Evolutionary conservation across 148 eudicot species (phyloP).

Genomic region (Oxyria digyna): DNA sequence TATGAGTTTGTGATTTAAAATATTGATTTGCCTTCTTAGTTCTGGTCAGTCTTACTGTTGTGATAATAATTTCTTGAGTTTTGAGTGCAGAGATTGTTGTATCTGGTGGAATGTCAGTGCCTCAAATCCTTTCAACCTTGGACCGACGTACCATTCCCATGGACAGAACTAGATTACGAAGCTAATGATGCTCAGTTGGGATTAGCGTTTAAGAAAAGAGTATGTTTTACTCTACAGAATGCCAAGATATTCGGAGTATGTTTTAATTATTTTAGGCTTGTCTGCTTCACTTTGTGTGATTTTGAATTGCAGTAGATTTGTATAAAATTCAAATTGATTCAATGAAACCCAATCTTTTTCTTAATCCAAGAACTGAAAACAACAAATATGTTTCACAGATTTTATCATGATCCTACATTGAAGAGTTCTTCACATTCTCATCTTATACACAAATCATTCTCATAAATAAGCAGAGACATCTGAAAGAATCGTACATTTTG

Average conservation of each 20-base stretch:
- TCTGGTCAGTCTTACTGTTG: not conserved
- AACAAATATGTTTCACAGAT: not conserved
- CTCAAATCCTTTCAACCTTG: conserved; percentile 68
- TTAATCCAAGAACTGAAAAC: not conserved
- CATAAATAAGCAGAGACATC: not conserved
- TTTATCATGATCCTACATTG: not conserved
- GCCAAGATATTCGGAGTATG: not conserved
- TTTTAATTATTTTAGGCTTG: not conserved
- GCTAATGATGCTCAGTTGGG: conserved; percentile 19
- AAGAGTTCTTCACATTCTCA: not conserved
- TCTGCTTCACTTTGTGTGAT: not conserved
- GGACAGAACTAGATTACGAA: conserved; percentile 55
- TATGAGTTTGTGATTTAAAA: not conserved
- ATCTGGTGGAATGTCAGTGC: conserved; percentile 98
- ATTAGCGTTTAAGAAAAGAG: not conserved
- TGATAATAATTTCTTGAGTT: not conserved
- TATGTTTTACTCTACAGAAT: no score
- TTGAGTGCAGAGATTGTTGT: conserved; percentile 77
- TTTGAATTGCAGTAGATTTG: no score
- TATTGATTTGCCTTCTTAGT: not conserved
- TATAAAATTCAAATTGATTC: not conserved
- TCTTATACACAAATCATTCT: not conserved
- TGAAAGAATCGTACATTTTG: not conserved
- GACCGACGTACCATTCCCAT: conserved; percentile 33
- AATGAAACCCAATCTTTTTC: not conserved